phyloP scores from a whole-genome alignment of 2,329 filamentous ascomycete species.

The Monosporascus sp. region DNA sequence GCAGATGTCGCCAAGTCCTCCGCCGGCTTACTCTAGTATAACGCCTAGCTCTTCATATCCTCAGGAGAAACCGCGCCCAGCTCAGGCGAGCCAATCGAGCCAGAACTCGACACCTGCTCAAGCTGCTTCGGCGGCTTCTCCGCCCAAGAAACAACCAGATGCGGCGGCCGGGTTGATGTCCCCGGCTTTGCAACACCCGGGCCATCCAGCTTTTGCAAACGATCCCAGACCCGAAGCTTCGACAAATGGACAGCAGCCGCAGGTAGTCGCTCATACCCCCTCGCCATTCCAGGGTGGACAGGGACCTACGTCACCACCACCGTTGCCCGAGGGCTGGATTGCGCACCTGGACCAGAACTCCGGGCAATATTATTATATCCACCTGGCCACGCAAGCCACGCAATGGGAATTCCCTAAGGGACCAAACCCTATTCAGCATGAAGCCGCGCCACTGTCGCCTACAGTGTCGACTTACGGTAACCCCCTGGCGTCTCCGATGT shows the following conservation, averaged over 20 bases:
- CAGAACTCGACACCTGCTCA: constrained; percentile 23
- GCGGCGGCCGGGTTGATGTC: constrained; percentile 35
- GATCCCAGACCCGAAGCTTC: constrained; percentile 54
- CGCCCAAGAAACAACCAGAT: constrained; percentile 27
- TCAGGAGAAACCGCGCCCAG: constrained; percentile 66
- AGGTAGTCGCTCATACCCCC: constrained; percentile 35
- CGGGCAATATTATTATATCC: constrained; percentile 98
- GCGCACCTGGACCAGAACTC: constrained; percentile 93
- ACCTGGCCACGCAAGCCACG: constrained; percentile 88
- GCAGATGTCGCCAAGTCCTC: constrained; percentile 75
- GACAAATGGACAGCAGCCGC: constrained; percentile 43
- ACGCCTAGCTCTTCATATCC: constrained; percentile 59
- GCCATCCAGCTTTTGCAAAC: constrained; percentile 89
- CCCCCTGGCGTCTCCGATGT: constrained; percentile 64
- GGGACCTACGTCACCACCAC: constrained; percentile 78
- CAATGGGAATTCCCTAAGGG: constrained; percentile 99
- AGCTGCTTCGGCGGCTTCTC: constrained; percentile 22
- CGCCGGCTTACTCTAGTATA: constrained; percentile 91
- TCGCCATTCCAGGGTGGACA: constrained; percentile 37
- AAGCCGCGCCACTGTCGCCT: constrained; percentile 77
- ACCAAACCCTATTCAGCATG: constrained; percentile 81
- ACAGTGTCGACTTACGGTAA: constrained; percentile 73
- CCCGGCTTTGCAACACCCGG: constrained; percentile 51
- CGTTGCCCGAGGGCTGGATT: constrained; percentile 96
- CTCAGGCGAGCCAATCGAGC: constrained; percentile 17